Base-by-base conservation (phyloP, 2,329 filamentous ascomycete genomes). In the Tetracladium maxilliforme region DNA sequence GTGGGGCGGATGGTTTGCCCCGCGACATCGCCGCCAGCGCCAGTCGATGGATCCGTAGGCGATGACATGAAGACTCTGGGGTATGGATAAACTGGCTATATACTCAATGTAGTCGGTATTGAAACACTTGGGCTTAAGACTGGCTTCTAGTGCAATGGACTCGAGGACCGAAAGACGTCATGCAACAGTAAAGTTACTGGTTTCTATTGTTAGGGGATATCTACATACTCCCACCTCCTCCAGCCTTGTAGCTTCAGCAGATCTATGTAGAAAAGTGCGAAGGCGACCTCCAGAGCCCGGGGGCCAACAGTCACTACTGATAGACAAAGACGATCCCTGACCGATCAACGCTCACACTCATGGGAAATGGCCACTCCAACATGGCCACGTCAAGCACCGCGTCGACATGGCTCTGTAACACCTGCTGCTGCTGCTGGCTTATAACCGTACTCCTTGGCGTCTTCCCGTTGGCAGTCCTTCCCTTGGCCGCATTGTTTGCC, bases 281-380 rank as follows among this genome's bases (percentile, higher is more conserved):
- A 19, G 18, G 18, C 18, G 9, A 19, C 9, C 18, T 19, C 18
- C 9, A 19, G 18, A 19, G 11, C 18, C 18, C 18, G 9, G 11
- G 9, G 11, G 11, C 18, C 9, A n/a, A n/a, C n/a, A n/a, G n/a
- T n/a, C 12, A 10, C 21, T 28, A 48, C 24, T 48, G 45, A 28
- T 75, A 92, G 26, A 94, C 74, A 60, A 90, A 92, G 22, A 95
- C 72, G 46, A 87, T 75, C 1, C 90, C 90, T 19, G 76, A 80
- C 39, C 87, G 64, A 57, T 98, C 90, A 27, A 79, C 86, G 36
- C 80, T 92, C 24, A 95, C 63, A 17, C 86, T 78, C 82, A 95
- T 94, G 5, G 78, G 79, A 48, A 92, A 94, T 14, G 90, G 90
- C 35, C 70, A 63, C 55, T 94, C 83, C 37, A 98, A 50, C 42